A percentile compares a stretch with the other conserved stretches of the same genome.
phyloP scores from a whole-genome alignment of 2,329 filamentous ascomycete genomes.

The Colletotrichum graminicola region DNA sequence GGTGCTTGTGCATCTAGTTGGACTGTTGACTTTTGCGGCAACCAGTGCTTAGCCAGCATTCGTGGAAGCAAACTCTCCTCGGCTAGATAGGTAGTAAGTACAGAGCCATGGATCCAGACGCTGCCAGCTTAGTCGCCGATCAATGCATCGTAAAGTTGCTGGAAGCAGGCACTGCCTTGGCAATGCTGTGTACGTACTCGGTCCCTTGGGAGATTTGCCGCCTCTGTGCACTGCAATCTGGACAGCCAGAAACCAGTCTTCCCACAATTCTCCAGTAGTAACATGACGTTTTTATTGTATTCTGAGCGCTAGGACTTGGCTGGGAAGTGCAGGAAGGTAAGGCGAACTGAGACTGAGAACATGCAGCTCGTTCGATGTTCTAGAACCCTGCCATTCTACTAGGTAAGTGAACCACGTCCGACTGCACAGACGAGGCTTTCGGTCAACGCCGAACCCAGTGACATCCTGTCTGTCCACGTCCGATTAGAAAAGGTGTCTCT shows the following conservation, averaged over 20 bases:
- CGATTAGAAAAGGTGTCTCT: not conserved
- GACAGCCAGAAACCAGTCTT: not conserved
- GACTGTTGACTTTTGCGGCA: not conserved
- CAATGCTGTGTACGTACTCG: constrained; percentile 9
- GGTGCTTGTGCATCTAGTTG: not conserved
- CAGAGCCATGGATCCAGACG: constrained; percentile 12
- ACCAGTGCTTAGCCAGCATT: not conserved
- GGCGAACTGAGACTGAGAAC: not conserved
- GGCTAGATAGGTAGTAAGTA: not conserved
- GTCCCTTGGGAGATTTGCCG: not conserved
- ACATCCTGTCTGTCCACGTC: constrained; percentile 16
- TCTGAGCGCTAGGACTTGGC: constrained; percentile 9
- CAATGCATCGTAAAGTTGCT: constrained; percentile 13
- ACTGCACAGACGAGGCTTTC: not conserved
- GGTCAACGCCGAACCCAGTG: constrained; percentile 15
- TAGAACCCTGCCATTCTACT: constrained; percentile 11
- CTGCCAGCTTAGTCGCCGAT: constrained; percentile 22
- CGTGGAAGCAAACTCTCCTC: not conserved
- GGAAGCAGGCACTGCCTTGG: constrained; percentile 15
- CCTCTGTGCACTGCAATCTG: constrained; percentile 8
- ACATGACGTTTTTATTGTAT: not conserved
- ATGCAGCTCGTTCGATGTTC: not conserved
- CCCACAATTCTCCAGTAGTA: not conserved
- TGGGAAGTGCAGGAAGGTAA: not conserved
- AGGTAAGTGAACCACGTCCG: not conserved